Conservation (phyloP, 2,329 filamentous ascomycete species). For the Fusarium ramigenum region DNA sequence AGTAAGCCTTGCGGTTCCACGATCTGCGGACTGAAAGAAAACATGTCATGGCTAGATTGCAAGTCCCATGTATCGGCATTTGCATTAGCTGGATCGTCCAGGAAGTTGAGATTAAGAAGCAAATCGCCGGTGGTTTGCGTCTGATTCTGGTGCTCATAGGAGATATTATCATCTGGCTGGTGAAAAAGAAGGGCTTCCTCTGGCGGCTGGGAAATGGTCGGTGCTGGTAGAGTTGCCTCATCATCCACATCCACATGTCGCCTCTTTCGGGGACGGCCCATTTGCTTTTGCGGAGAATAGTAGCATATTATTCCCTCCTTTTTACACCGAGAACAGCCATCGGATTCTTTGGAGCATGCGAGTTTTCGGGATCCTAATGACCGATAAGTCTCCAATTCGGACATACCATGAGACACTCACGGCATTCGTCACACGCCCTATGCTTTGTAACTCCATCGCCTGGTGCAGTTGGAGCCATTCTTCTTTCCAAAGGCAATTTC, state of each 20-base stretch:
- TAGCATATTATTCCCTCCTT: constrained; percentile 66
- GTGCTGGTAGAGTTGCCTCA: constrained; percentile 32
- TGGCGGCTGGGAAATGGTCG: neutral
- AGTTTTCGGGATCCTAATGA: constrained; percentile 68
- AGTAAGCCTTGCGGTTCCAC: constrained; percentile 16
- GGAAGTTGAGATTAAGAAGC: constrained; percentile 49
- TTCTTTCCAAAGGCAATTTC: neutral
- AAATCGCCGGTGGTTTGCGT: constrained; percentile 18
- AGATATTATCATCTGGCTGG: neutral
- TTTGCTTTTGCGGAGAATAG: constrained; percentile 72
- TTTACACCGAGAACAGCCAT: constrained; percentile 67
- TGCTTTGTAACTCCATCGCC: constrained; percentile 56
- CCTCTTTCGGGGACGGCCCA: constrained; percentile 72
- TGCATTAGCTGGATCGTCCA: constrained; percentile 42
- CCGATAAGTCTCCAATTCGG: constrained; percentile 44
- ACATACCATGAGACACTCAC: constrained; percentile 55
- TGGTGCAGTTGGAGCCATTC: constrained; percentile 36
- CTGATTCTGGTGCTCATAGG: constrained; percentile 10
- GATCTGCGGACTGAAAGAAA: constrained; percentile 30
- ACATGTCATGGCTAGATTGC: constrained; percentile 42
- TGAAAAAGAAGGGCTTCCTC: neutral
- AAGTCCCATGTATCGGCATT: constrained; percentile 52
- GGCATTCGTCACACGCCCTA: constrained; percentile 73
- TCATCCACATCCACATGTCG: constrained; percentile 51
- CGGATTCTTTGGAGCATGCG: constrained; percentile 69